Evolutionary conservation across 2,329 filamentous ascomycete genomes (phyloP), one percentile per base, ranked within the genome.

Genomic region (Phaeosphaeriaceae sp.): DNA sequence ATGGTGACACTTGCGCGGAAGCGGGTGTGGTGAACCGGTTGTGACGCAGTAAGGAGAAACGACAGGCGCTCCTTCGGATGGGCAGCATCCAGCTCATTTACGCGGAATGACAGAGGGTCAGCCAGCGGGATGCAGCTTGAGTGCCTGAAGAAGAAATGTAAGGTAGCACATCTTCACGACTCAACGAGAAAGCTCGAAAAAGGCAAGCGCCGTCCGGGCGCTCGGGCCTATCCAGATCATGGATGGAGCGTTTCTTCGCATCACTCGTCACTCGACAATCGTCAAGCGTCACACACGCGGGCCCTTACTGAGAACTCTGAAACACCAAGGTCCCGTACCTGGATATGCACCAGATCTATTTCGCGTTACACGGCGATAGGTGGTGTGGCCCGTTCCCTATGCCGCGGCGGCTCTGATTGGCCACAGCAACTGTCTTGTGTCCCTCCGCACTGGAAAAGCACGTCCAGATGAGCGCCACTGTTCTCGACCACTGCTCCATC

Each of bases 31-130:
- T 58, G 58, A 59, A 50, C 53, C 62, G 62, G 54, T 54, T 57
- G 59, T 63, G 53, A 53, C 59, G 56, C 44, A 60, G 57, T 54
- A 57, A 63, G 50, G 62, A 66, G 56, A 63, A 64, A 56, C 64
- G 66, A 63, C 62, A 59, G 33, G 51, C 60, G 60, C 62, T 67
- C 62, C 60, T 62, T 54, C 61, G 72, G 31, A 66, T 59, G 44
- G 57, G 54, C 53, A 67, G 55, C 58, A 65, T 62, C 64, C 67
- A 60, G 61, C 58, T 68, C 74, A 76, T 76, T 63, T 70, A 67
- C 65, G 61, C 66, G 46, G 62, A 55, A 56, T 52, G 61, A 57
- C 62, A 58, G 53, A 53, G 54, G 13, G 53, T 51, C 51, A 60
- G 53, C 54, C 57, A 58, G 58, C 66, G 60, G 67, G 58, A 58